These are phyloP conservation scores for Claviceps lovelessii DNA, from an alignment of 2,329 filamentous ascomycete species.

Conservation along the genomic window DNA sequence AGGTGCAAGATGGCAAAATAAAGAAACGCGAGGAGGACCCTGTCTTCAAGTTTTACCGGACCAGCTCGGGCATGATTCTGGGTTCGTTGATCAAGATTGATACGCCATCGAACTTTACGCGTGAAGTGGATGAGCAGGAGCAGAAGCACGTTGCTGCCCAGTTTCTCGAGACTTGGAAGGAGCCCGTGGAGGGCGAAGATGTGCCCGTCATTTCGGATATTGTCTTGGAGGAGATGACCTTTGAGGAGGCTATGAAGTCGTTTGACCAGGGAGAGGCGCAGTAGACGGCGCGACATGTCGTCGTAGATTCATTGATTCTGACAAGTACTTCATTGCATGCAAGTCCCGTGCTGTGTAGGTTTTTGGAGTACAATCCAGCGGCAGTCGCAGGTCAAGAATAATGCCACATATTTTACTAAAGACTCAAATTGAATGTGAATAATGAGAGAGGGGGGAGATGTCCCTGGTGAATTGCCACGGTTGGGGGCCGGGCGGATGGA, in stretches of 20 bases:
- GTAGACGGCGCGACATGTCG: background rate
- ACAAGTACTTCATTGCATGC: background rate
- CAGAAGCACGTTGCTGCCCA: background rate
- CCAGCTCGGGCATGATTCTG: conserved; percentile 8
- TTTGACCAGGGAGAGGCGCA: background rate
- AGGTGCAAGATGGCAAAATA: conserved; percentile 8
- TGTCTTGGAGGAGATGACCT: conserved; percentile 7
- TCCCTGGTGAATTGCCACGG: background rate
- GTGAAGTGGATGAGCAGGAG: conserved; percentile 5
- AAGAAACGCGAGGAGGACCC: conserved; percentile 6
- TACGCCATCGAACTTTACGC: conserved; percentile 7
- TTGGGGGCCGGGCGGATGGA: no score
- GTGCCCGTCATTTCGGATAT: conserved; percentile 7
- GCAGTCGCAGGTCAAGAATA: background rate
- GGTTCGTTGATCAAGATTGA: conserved; percentile 5
- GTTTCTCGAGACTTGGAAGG: conserved; percentile 6
- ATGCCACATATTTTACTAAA: no score
- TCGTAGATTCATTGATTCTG: no score
- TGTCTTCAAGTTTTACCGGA: conserved; percentile 9
- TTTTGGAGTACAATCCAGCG: background rate
- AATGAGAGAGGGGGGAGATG: no score
- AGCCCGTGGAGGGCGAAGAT: conserved; percentile 2
- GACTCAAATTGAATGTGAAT: no score
- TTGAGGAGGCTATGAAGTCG: background rate
- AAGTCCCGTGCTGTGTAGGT: background rate